phyloP scores from a whole-genome alignment of 2,329 filamentous ascomycete genomes.

The Paraphaeosphaeria minitans region DNA sequence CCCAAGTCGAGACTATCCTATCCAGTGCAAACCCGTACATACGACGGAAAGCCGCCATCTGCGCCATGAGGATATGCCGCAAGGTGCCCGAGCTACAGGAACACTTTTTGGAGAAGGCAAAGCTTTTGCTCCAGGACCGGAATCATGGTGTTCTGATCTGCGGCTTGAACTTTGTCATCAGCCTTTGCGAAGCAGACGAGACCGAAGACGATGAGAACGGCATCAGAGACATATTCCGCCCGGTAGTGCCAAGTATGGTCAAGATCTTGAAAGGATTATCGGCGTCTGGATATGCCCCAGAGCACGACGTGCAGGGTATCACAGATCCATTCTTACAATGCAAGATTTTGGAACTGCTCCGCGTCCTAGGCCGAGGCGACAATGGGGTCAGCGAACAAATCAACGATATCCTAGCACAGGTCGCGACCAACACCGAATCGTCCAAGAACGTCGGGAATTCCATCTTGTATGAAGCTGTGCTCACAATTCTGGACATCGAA shows the following conservation, averaged over 20 bases:
- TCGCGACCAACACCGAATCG: constrained; percentile 96
- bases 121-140: constrained; percentile 83
- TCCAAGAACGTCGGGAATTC: constrained; percentile 99
- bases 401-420: constrained; percentile 96
- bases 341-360: constrained; percentile 86
- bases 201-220: constrained; percentile 88
- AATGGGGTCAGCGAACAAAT: constrained; percentile 91
- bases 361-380: constrained; percentile 86
- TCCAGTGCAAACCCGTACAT: constrained; percentile 98
- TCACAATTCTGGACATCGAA: constrained; percentile 97
- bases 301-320: constrained; percentile 97
- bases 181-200: constrained; percentile 93
- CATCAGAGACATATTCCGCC: constrained; percentile 88
- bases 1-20: constrained; percentile 90
- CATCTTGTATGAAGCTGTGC: constrained; percentile 94
- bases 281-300: constrained; percentile 93
- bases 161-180: constrained; percentile 86
- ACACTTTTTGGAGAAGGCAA: constrained; percentile 94
- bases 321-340: constrained; percentile 97
- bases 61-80: constrained; percentile 97
- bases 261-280: constrained; percentile 90
- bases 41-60: constrained; percentile 93
- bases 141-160: constrained; percentile 96
- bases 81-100: constrained; percentile 98
- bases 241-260: constrained; percentile 82